These are phyloP conservation scores for Penicillium sp. DNA, from an alignment of 2,329 filamentous ascomycete genomes.

Conservation along the genomic window DNA sequence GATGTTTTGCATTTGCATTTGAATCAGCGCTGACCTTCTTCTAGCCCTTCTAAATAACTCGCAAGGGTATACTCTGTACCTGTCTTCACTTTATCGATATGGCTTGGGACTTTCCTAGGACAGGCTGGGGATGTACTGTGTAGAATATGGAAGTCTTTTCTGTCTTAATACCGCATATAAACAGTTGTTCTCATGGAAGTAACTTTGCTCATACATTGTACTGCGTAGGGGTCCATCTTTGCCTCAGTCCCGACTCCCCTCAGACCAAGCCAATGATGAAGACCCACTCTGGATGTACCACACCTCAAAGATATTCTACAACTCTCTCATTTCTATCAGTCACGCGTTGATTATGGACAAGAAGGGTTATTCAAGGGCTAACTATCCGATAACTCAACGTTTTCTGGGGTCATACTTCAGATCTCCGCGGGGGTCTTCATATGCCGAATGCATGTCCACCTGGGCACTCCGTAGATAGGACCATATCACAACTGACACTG, in stretches of 20 bases:
- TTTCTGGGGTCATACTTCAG: not conserved
- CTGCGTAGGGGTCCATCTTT: too few species aligned
- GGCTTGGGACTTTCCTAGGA: slow-evolving; percentile 12
- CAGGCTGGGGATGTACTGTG: slow-evolving; percentile 27
- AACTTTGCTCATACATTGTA: not conserved
- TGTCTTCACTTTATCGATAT: slow-evolving; percentile 7
- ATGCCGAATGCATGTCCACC: too few species aligned
- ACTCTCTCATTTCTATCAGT: too few species aligned
- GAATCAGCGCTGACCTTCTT: slow-evolving; percentile 19
- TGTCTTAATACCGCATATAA: slow-evolving; percentile 39
- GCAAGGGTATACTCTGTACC: slow-evolving; percentile 13
- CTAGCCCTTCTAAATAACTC: slow-evolving; percentile 38
- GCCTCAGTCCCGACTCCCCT: too few species aligned
- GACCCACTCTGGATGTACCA: too few species aligned
- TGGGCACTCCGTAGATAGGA: too few species aligned
- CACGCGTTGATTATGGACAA: too few species aligned
- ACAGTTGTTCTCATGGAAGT: slow-evolving; percentile 18
- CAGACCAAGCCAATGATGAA: too few species aligned
- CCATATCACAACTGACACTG: not conserved
- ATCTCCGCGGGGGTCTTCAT: too few species aligned
- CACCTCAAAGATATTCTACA: too few species aligned
- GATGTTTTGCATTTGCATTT: not conserved
- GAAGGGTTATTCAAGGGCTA: too few species aligned
- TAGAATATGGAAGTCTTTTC: slow-evolving; percentile 36
- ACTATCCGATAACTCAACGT: not conserved